phyloP scores from a whole-genome alignment of 225 moss, liverwort and hornwort species.

The Pleurozium schreberi region DNA sequence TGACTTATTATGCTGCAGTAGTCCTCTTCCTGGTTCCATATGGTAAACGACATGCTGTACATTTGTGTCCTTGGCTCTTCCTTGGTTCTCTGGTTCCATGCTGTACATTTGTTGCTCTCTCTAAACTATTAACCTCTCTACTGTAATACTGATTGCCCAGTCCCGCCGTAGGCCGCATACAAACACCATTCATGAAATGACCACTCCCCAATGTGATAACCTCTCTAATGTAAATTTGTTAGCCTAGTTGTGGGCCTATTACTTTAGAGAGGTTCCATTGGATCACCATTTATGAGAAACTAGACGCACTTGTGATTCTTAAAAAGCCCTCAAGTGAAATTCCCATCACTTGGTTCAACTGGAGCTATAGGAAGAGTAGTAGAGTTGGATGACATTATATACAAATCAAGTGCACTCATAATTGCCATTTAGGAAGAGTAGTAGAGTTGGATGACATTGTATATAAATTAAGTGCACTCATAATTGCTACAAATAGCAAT shows the following conservation, averaged over 20 bases:
- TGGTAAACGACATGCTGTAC: background rate
- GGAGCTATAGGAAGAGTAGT: background rate
- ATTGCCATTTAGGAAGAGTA: background rate
- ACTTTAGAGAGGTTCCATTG: too few relatives aligned
- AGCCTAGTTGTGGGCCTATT: too few relatives aligned
- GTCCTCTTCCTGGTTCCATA: background rate
- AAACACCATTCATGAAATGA: too few relatives aligned
- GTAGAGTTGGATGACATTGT: background rate
- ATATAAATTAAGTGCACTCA: background rate
- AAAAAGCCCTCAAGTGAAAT: background rate
- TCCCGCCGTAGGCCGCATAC: too few relatives aligned
- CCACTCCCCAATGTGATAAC: background rate
- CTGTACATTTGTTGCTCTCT: too few relatives aligned
- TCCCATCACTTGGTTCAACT: background rate
- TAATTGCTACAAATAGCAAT: too few relatives aligned
- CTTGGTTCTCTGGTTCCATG: too few relatives aligned
- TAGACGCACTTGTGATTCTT: background rate
- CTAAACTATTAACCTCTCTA: too few relatives aligned
- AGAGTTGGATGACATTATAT: background rate
- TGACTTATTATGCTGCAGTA: background rate
- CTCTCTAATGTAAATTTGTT: too few relatives aligned
- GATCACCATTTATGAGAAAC: background rate
- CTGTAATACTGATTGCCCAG: too few relatives aligned
- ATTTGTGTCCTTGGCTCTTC: background rate
- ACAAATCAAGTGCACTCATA: background rate